phyloP scores from a whole-genome alignment of 225 moss, liverwort and hornwort genomes.

The Physcomitrium patens region DNA sequence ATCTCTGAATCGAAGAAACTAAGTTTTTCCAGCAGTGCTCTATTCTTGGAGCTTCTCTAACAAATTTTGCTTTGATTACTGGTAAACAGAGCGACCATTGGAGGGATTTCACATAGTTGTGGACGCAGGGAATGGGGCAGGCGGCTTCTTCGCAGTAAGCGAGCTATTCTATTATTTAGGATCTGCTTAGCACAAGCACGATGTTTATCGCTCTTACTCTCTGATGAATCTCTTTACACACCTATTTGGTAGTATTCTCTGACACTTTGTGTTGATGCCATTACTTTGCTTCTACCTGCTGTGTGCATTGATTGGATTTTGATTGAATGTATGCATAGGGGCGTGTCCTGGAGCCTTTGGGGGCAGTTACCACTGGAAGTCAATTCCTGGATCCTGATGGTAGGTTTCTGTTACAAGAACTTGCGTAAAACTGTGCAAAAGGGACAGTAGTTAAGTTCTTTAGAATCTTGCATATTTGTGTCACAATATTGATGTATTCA shows the following conservation, averaged over 20 bases:
- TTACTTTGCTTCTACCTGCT: neutral
- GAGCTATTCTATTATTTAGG: neutral
- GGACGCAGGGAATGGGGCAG: constrained; percentile 97
- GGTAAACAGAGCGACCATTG: constrained; percentile 78
- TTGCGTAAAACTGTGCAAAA: neutral
- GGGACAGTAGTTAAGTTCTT: constrained; percentile 4
- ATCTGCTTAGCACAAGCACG: constrained; percentile 15
- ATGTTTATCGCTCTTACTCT: constrained; percentile 4
- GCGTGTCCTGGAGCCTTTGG: constrained; percentile 62
- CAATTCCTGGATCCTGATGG: constrained; percentile 75
- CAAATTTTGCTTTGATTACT: neutral
- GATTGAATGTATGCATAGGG: constrained; percentile 39
- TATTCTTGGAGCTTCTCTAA: constrained; percentile 7
- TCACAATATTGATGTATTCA: constrained; percentile 15
- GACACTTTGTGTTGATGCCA: neutral
- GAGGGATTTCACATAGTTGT: constrained; percentile 94
- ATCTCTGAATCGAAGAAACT: constrained; percentile 21
- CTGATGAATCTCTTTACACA: neutral
- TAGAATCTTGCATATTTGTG: neutral
- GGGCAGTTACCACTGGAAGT: constrained; percentile 68
- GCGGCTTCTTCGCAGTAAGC: constrained; percentile 94
- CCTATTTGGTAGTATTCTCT: neutral
- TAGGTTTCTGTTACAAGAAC: constrained; percentile 24
- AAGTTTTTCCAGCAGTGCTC: neutral
- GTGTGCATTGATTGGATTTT: neutral